Percentiles rank a stretch among this genome's conserved stretches.
These are phyloP conservation scores for Pyrrhoderma lamaoense DNA, from an alignment of 1,284 basidiomycete genomes.

Conservation along the genomic window DNA sequence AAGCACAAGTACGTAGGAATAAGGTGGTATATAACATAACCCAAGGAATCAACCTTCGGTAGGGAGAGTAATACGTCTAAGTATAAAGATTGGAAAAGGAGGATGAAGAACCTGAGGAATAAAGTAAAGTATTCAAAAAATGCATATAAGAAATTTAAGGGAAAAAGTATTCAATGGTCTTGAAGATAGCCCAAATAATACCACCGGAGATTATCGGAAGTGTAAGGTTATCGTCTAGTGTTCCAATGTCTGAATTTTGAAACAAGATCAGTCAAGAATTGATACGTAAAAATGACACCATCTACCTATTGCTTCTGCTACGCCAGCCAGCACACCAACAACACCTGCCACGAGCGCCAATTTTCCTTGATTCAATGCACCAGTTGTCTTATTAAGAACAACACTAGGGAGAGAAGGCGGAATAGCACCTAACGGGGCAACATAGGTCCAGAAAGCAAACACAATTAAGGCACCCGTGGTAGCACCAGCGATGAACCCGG, in stretches of 20 bases:
- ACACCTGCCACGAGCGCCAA: conserved; percentile 52
- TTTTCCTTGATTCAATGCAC: conserved; percentile 22
- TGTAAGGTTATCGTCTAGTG: conserved; percentile 89
- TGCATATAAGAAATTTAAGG: neutral
- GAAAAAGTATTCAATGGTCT: conserved; percentile 26
- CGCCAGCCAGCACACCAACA: conserved; percentile 71
- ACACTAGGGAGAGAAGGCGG: conserved; percentile 25
- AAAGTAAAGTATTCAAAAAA: neutral
- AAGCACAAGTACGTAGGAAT: too few relatives aligned
- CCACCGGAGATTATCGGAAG: conserved; percentile 87
- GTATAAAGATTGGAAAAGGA: neutral
- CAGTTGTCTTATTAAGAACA: neutral
- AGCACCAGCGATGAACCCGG: conserved; percentile 83
- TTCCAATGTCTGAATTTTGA: conserved; percentile 74
- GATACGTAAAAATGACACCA: conserved; percentile 26
- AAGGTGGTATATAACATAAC: too few relatives aligned
- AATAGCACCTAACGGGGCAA: conserved; percentile 40
- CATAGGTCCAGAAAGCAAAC: conserved; percentile 70
- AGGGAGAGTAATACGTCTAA: too few relatives aligned
- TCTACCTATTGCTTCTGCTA: conserved; percentile 80
- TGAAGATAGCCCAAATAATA: conserved; percentile 69
- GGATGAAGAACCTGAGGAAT: neutral
- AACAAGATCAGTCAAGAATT: conserved; percentile 18
- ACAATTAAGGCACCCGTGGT: conserved; percentile 72
- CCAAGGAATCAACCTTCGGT: too few relatives aligned